Evolutionary conservation across 495 filamentous ascomycete species (phyloP).

Genomic region (Neurospora sp.): DNA sequence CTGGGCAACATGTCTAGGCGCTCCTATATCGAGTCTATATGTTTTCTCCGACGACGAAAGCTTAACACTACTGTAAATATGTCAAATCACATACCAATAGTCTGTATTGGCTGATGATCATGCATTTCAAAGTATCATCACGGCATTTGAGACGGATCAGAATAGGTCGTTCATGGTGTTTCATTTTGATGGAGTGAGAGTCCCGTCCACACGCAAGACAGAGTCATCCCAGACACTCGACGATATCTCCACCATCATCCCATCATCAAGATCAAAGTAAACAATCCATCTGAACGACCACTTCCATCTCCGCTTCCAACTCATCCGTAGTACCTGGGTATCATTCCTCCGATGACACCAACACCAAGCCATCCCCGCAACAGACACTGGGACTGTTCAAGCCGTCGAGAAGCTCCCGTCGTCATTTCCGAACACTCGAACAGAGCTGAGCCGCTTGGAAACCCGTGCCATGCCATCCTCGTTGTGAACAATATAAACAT

Average conservation of each 20-base stretch:
- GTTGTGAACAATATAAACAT: not conserved
- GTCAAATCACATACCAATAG: no score
- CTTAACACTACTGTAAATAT: no score
- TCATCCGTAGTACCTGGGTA: not conserved
- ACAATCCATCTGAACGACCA: not conserved
- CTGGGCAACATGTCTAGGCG: no score
- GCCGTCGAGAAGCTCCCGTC: conserved; percentile 46
- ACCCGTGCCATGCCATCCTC: conserved; percentile 8
- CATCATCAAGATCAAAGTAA: not conserved
- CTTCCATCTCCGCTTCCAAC: not conserved
- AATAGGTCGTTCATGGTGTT: not conserved
- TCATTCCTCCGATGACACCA: not conserved
- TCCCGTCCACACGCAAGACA: not conserved
- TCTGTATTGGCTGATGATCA: no score
- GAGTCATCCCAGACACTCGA: not conserved
- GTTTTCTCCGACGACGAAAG: no score
- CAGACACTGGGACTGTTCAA: conserved; percentile 35
- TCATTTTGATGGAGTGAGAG: not conserved
- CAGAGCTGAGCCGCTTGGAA: conserved; percentile 36
- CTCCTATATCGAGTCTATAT: no score
- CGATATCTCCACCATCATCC: not conserved
- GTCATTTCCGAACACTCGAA: conserved; percentile 54
- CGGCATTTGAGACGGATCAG: no score
- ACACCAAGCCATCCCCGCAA: not conserved
- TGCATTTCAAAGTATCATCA: no score